These are phyloP conservation scores for Turritis glabra DNA, from an alignment of 345 rosid genomes.

Conservation along the genomic window DNA sequence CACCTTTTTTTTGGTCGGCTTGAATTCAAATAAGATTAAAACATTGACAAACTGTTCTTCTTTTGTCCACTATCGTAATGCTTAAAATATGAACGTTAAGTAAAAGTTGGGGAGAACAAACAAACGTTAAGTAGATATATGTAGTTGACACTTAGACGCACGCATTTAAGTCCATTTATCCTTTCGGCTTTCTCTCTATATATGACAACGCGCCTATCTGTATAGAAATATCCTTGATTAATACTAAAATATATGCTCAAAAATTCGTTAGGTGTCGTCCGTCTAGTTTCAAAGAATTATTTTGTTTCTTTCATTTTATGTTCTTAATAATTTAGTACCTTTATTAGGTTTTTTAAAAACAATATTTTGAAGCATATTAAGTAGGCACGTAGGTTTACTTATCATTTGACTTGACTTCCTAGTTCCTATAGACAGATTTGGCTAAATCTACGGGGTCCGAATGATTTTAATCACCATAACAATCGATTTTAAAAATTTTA, in stretches of 20 bases:
- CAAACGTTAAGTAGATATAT: background rate
- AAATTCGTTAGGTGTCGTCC: conserved; percentile 4
- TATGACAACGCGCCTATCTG: conserved; percentile 9
- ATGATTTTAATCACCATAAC: background rate
- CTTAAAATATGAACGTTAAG: too few species aligned
- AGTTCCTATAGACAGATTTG: background rate
- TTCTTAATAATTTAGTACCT: background rate
- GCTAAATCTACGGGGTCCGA: background rate
- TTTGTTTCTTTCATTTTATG: background rate
- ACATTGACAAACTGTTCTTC: too few species aligned
- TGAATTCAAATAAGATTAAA: too few species aligned
- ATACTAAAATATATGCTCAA: background rate
- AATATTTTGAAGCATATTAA: background rate
- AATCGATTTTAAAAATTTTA: background rate
- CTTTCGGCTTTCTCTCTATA: too few species aligned
- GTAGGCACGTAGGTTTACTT: background rate
- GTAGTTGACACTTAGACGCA: conserved; percentile 20
- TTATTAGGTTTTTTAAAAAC: background rate
- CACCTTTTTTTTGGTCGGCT: too few species aligned
- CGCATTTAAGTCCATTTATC: conserved; percentile 1
- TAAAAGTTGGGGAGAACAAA: conserved; percentile 13
- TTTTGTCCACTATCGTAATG: too few species aligned
- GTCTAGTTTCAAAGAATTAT: background rate
- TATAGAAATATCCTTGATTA: background rate
- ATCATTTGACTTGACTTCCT: background rate